Conservation (phyloP, 805 yeast genomes). For the Sugiyamaella chiloensis region DNA sequence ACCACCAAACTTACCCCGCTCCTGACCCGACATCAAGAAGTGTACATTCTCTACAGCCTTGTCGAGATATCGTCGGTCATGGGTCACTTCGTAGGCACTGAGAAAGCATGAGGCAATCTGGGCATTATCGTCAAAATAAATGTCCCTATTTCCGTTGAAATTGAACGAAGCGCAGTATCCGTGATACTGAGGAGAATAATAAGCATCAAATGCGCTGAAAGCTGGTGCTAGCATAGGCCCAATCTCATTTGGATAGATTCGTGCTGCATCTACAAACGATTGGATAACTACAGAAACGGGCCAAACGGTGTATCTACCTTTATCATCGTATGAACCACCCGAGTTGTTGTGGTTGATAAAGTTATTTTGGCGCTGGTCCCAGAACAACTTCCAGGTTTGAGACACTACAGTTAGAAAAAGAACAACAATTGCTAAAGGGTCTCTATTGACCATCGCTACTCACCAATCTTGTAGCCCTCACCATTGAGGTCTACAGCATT, state of each 20-base stretch:
- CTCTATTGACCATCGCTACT: slow-evolving; percentile 1
- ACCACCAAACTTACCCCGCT: slow-evolving; percentile 54
- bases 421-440: not conserved
- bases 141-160: slow-evolving; percentile 56
- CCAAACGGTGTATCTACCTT: slow-evolving; percentile 63
- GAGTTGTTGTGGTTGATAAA: slow-evolving; percentile 30
- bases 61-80: slow-evolving; percentile 50
- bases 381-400: slow-evolving; percentile 25
- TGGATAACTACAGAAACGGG: slow-evolving; percentile 64
- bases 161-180: slow-evolving; percentile 68
- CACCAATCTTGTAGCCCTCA: slow-evolving; percentile 29
- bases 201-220: slow-evolving; percentile 47
- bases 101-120: slow-evolving; percentile 65
- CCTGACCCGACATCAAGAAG: slow-evolving; percentile 65
- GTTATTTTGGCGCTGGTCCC: slow-evolving; percentile 24
- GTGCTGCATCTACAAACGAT: slow-evolving; percentile 64
- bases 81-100: slow-evolving; percentile 66
- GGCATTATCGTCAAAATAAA: slow-evolving; percentile 67
- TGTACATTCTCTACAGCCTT: slow-evolving; percentile 55
- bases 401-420: not conserved
- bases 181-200: slow-evolving; percentile 47
- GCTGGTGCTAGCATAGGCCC: slow-evolving; percentile 53
- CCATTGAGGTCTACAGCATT: slow-evolving; percentile 25
- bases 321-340: slow-evolving; percentile 50
- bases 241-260: slow-evolving; percentile 47